Evolutionary conservation across 2,329 filamentous ascomycete species (phyloP).

Genomic region (Aspergillus eucalypticola): DNA sequence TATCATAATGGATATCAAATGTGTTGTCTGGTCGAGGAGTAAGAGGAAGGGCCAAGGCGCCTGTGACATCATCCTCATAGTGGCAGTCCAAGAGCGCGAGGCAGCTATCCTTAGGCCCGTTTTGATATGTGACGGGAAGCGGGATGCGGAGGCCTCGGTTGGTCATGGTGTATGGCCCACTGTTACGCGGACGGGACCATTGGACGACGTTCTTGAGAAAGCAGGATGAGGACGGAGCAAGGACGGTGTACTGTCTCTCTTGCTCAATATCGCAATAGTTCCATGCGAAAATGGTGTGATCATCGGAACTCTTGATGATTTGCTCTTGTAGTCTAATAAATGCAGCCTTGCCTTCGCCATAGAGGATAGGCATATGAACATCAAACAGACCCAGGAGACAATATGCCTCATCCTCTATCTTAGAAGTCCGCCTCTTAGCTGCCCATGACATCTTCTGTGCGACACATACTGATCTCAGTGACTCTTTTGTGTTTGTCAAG

Average conservation of each 20-base stretch:
- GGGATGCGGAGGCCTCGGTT: neutral
- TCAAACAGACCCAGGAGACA: conserved; percentile 15
- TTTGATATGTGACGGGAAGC: neutral
- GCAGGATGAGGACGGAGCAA: neutral
- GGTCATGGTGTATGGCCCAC: neutral
- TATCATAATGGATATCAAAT: neutral
- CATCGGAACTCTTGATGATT: neutral
- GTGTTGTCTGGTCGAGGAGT: neutral
- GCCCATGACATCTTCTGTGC: conserved; percentile 31
- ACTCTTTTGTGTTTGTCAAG: neutral
- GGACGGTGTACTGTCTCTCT: neutral
- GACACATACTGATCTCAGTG: conserved; percentile 2
- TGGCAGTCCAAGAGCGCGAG: neutral
- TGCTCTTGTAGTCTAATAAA: neutral
- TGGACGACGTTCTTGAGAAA: neutral
- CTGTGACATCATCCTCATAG: neutral
- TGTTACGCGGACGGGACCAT: neutral
- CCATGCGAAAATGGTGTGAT: neutral
- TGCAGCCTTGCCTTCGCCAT: neutral
- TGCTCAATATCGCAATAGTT: neutral
- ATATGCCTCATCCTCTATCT: conserved; percentile 31
- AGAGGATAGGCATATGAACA: neutral
- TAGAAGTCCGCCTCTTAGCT: conserved; percentile 21
- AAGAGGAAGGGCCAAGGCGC: neutral
- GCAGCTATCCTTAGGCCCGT: neutral